Base-by-base conservation (phyloP, 257 asterid species). In the Nicotiana tomentosiformis region DNA sequence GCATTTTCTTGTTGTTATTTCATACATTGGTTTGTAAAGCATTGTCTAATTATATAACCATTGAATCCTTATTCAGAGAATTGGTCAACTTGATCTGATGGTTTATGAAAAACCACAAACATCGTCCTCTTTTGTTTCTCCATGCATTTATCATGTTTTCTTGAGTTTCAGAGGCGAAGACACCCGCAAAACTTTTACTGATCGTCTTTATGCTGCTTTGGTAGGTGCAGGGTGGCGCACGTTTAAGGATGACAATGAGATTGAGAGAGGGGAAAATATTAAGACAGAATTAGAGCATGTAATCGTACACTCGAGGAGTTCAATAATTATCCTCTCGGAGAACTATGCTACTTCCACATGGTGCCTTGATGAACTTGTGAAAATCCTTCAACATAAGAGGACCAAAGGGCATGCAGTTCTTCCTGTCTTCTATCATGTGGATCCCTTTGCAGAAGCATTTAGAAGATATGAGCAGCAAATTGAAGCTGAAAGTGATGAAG, bases 291-390 rank as follows among this genome's bases (percentile, higher is more conserved):
- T 74, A 15, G 62, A 74, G 80, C 15, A 7, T 51, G 80, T 64
- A 7, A 74, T 74, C 35, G 29, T 8, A 74, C n/a, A 15, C 7
- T 74, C 80, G 10, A 74, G 80, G 64, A 74, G 80, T 74, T 26
- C 80, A 49, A 74, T 74, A 49, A 74, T 74, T 74, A 74, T 49
- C 62, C 1, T 49, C 62, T 74, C 80, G 1, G 26, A 74, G 43
- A 74, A 74, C 62, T 74, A 74, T 49, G 80, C 62, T 49, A 74
- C 80, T 74, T 74, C 80, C 1, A 74, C 80, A 26, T 74, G 80
- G 80, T 74, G 80, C 80, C 62, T 74, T 74, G 80, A 74, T 26
- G 80, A 74, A 15, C 80, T 74, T 49, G 80, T 74, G 8, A 74
- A 49, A 74, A 74, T 74, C 61, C 80, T 74, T 74, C 43, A 49